Evolutionary conservation across 306 rosid species (phyloP).

Genomic region (Aeschynomene evenia): DNA sequence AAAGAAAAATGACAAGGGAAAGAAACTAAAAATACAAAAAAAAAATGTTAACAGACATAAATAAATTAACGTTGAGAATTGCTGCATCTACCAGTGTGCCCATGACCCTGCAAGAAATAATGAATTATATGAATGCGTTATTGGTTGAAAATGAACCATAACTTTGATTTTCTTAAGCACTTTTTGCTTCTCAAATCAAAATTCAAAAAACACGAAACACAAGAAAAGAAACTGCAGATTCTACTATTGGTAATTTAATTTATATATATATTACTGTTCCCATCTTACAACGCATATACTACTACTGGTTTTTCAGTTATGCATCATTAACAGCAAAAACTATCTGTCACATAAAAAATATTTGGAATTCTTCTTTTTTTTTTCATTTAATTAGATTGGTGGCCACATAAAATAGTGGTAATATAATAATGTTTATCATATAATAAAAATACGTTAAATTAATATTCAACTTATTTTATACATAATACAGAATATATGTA

Average conservation of each 20-base stretch:
- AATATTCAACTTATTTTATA: too few species aligned
- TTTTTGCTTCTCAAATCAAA: neutral
- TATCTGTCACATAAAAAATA: neutral
- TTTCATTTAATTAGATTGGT: neutral
- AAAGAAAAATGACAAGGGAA: neutral
- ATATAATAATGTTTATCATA: too few species aligned
- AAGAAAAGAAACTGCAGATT: neutral
- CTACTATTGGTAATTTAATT: neutral
- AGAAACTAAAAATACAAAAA: neutral
- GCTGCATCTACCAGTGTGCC: conserved; percentile 18
- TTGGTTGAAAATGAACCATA: neutral
- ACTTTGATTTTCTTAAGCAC: neutral
- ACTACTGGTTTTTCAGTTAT: neutral
- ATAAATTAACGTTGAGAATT: conserved; percentile 23
- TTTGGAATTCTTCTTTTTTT: neutral
- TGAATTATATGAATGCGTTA: neutral
- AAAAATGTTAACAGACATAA: neutral
- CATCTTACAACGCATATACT: neutral
- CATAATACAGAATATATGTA: too few species aligned
- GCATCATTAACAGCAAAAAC: neutral
- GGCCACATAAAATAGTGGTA: neutral
- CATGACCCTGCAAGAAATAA: neutral
- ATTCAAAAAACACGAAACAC: neutral
- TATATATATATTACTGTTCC: neutral
- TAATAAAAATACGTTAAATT: too few species aligned